Evolutionary conservation across 345 rosid genomes (phyloP).

Genomic region (Citrus cavaleriei): DNA sequence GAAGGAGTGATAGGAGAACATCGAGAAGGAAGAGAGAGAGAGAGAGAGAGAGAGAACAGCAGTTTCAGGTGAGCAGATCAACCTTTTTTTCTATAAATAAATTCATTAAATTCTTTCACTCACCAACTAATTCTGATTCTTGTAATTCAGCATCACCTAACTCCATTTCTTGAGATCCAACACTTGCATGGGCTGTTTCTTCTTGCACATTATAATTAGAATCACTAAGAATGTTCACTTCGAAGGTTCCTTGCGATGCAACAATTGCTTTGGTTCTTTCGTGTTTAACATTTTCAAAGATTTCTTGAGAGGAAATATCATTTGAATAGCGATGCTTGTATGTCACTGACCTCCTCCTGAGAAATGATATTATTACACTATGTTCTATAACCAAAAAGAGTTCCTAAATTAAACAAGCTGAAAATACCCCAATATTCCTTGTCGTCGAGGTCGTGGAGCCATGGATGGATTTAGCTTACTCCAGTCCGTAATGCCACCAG

Average conservation of each 20-base stretch:
- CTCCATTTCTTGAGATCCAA: constrained; percentile 30
- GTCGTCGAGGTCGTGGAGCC: constrained; percentile 52
- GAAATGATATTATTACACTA: constrained; percentile 11
- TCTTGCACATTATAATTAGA: constrained; percentile 22
- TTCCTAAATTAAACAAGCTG: not conserved
- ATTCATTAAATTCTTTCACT: constrained; percentile 26
- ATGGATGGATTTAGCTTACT: constrained; percentile 30
- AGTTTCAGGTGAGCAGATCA: not conserved
- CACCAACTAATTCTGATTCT: constrained; percentile 41
- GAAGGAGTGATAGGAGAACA: not conserved
- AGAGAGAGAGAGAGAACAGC: not conserved
- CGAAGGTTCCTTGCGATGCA: constrained; percentile 29
- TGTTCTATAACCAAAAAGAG: constrained; percentile 2
- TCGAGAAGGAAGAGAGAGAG: not conserved
- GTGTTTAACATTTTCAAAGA: constrained; percentile 26
- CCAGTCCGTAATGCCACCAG: constrained; percentile 37
- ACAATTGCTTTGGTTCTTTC: constrained; percentile 26
- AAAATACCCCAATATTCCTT: constrained; percentile 60
- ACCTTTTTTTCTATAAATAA: not conserved
- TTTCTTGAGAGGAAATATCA: constrained; percentile 33
- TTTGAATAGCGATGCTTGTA: constrained; percentile 43
- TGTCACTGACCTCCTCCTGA: constrained; percentile 48
- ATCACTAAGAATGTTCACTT: constrained; percentile 28
- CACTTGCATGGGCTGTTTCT: constrained; percentile 26
- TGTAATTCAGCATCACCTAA: constrained; percentile 20